Base-by-base conservation (phyloP, 495 filamentous ascomycete genomes). In the Penicillium pulvis region DNA sequence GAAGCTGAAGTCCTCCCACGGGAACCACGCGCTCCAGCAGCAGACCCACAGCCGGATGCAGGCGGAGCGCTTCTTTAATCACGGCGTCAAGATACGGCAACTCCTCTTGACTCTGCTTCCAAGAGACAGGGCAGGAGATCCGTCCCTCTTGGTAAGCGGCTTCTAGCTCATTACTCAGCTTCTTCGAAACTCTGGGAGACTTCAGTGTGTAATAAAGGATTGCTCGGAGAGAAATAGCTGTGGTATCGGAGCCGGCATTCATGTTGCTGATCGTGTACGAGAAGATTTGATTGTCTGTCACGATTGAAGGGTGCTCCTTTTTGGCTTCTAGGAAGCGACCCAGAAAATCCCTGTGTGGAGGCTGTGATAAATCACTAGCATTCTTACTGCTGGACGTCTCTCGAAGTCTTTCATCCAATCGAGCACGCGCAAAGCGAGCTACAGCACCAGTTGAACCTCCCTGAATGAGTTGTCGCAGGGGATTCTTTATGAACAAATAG, bases 51-150 rank as follows among this genome's bases (percentile, higher is more conserved):
- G 87, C 79, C 2, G 88, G 86, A 11, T 87, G 80, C n/a, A 88
- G 64, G 36, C 87, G 82, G 67, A 88, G 81, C 5, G 83, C 78
- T 70, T 90, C 88, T 62, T 87, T 87, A 51, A 90, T 79, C 57
- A 83, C 85, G 1, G 87, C 87, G 52, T 83, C 80, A 39, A 90
- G 74, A 71, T 88, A 89, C 0, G 80, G 71, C 7, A 87, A 72
- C 48, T 76, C 46, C 31, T 64, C 75, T 63, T 85, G 85, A 23
- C 63, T 62, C 51, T 71, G 63, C 24, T 62, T 74, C 67, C 67
- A 78, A 58, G 55, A 59, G 39, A 60, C 66, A 35, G 51, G 59
- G 1, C 59, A 26, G 30, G 57, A 73, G 56, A 88, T 81, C 11
- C 62, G 24, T 0, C 59, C 17, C 26, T 60, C 43, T 68, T 71